These are phyloP conservation scores for Nicotiana tomentosiformis DNA, from an alignment of 257 asterid genomes.

Conservation along the genomic window DNA sequence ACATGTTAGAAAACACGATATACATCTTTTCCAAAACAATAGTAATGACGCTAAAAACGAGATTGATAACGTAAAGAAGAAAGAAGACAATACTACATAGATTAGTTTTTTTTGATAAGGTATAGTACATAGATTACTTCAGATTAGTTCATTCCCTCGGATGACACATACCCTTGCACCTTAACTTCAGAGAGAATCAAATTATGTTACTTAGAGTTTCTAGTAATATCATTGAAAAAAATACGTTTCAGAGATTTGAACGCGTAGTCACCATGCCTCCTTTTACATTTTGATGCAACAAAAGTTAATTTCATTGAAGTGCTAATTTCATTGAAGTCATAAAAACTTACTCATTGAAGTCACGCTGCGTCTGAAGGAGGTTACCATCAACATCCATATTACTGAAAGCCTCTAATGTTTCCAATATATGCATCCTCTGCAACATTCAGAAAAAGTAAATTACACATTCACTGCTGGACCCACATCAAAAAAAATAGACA, in stretches of 20 bases:
- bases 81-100: not conserved
- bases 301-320: not conserved
- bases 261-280: not conserved
- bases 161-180: not conserved
- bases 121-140: too few species aligned
- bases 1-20: not conserved
- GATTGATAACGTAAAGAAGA: not conserved
- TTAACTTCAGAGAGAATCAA: not conserved
- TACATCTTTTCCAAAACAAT: not conserved
- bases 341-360: slow-evolving; percentile 74
- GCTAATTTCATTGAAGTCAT: not conserved
- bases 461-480: not conserved
- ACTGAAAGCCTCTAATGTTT: slow-evolving; percentile 68
- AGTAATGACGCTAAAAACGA: not conserved
- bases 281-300: not conserved
- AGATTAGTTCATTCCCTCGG: not conserved
- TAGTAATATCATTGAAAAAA: not conserved
- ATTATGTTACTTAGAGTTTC: not conserved
- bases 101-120: not conserved
- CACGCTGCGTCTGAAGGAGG: slow-evolving; percentile 55
- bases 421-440: slow-evolving; percentile 80
- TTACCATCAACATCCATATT: slow-evolving; percentile 44
- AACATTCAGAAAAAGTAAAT: slow-evolving; percentile 3
- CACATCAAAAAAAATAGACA: not conserved
- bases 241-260: not conserved